Conservation (phyloP, 2,329 filamentous ascomycete genomes). For the Aspergillus jensenii region DNA sequence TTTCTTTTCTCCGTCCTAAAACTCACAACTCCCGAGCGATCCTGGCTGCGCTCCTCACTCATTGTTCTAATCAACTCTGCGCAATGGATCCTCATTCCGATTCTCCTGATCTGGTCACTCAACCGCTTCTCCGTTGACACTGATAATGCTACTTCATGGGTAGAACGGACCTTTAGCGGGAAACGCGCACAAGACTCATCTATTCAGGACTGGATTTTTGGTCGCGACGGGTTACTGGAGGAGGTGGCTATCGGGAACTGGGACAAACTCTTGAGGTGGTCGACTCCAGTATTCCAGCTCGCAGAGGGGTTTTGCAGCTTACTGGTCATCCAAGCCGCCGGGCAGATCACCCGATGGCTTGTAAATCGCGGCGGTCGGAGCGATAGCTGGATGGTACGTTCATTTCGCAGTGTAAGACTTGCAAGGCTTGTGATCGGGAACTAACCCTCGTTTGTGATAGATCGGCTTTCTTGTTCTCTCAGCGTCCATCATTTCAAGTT, state of each 20-base stretch:
- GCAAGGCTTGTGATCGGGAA: neutral
- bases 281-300: slow-evolving; percentile 90
- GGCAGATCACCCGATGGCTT: slow-evolving; percentile 91
- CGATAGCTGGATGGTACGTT: slow-evolving; percentile 90
- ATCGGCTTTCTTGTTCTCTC: slow-evolving; percentile 86
- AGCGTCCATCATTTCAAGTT: slow-evolving; percentile 87
- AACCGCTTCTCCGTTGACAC: slow-evolving; percentile 93
- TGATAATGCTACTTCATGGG: slow-evolving; percentile 69
- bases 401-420: neutral
- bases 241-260: slow-evolving; percentile 77
- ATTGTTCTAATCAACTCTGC: slow-evolving; percentile 68
- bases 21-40: slow-evolving; percentile 75
- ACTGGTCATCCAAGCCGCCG: slow-evolving; percentile 89
- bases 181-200: slow-evolving; percentile 64
- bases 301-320: slow-evolving; percentile 95
- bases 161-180: slow-evolving; percentile 72
- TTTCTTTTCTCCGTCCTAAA: slow-evolving; percentile 80
- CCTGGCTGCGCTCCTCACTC: slow-evolving; percentile 70
- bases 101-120: slow-evolving; percentile 88
- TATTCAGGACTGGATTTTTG: slow-evolving; percentile 82
- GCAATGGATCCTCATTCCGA: slow-evolving; percentile 85
- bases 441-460: slow-evolving; percentile 46
- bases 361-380: slow-evolving; percentile 85
- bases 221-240: slow-evolving; percentile 79
- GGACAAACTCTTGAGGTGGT: slow-evolving; percentile 86